A percentile compares a stretch with the other conserved stretches of the same genome.
Evolutionary conservation across 83 land plant species (phyloP).

Genomic region (Diphasiastrum complanatum): DNA sequence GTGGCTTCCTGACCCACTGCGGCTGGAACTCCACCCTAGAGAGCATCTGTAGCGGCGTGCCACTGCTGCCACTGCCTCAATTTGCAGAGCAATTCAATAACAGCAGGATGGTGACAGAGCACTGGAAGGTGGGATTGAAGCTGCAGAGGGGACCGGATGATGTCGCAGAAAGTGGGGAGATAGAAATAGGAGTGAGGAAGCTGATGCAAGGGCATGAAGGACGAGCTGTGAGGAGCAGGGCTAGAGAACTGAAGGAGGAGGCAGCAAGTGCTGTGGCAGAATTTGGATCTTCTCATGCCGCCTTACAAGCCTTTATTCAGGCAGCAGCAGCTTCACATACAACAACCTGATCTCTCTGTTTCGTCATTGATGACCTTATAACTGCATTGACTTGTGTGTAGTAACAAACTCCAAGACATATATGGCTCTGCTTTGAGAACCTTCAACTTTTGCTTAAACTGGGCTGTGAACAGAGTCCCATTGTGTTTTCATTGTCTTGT

Average conservation of each 20-base stretch:
- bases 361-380: no score
- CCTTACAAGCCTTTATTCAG: no score
- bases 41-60: constrained; percentile 33
- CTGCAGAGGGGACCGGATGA: background rate
- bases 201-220: constrained; percentile 26
- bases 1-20: constrained; percentile 40
- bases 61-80: constrained; percentile 40
- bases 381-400: no score
- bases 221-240: constrained; percentile 9
- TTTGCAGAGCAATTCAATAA: constrained; percentile 33
- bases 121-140: constrained; percentile 21
- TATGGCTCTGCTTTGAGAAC: no score
- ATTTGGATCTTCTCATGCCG: constrained; percentile 32
- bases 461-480: no score
- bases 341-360: no score
- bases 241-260: constrained; percentile 7
- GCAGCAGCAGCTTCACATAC: no score
- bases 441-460: no score
- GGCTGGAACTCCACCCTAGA: constrained; percentile 48
- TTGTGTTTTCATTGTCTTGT: no score
- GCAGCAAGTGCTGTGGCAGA: constrained; percentile 22
- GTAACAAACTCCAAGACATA: no score
- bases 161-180: constrained; percentile 13
- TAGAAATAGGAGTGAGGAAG: constrained; percentile 12
- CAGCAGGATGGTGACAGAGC: constrained; percentile 30